phyloP scores from a whole-genome alignment of 495 filamentous ascomycete genomes.

The Aspergillus avenaceus region DNA sequence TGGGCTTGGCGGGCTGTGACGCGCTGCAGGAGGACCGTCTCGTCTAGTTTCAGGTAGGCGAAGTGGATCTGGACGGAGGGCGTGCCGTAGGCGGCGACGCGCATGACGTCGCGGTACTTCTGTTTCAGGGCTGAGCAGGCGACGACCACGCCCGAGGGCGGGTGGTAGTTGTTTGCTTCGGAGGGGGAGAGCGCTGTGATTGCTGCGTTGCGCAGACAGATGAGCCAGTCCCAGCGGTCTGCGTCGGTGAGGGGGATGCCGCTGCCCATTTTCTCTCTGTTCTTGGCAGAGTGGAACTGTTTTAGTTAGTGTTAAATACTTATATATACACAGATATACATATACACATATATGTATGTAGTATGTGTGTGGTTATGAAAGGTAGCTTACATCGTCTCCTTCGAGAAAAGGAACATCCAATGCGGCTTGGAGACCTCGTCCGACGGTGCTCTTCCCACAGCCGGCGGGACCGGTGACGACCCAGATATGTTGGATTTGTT shows the following conservation, averaged over 20 bases:
- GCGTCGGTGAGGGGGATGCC: slow-evolving; percentile 87
- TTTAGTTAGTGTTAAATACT: slow-evolving; percentile 9
- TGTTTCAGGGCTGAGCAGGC: slow-evolving; percentile 96
- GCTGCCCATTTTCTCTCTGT: slow-evolving; percentile 90
- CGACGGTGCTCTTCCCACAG: slow-evolving; percentile 94
- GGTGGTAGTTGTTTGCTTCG: slow-evolving; percentile 35
- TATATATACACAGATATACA: no score
- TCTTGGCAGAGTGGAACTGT: slow-evolving; percentile 79
- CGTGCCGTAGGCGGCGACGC: slow-evolving; percentile 75
- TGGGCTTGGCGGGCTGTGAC: slow-evolving; percentile 73
- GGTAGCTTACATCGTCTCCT: slow-evolving; percentile 81
- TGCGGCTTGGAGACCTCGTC: slow-evolving; percentile 65
- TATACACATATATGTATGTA: no score
- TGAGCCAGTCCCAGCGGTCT: slow-evolving; percentile 99
- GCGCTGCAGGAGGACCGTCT: slow-evolving; percentile 68
- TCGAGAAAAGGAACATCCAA: slow-evolving; percentile 83
- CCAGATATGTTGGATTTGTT: slow-evolving; percentile 76
- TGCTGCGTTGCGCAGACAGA: slow-evolving; percentile 77
- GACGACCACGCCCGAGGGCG: slow-evolving; percentile 76
- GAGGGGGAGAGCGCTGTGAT: slow-evolving; percentile 57
- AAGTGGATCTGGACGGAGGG: slow-evolving; percentile 83
- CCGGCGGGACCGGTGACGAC: slow-evolving; percentile 96
- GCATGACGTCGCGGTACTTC: slow-evolving; percentile 96
- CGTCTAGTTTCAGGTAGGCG: slow-evolving; percentile 78
- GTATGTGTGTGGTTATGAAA: background rate